Percentiles rank a stretch among this genome's conserved stretches.
Conservation (phyloP, 441 rosid species). For the Brassica hybrid region DNA sequence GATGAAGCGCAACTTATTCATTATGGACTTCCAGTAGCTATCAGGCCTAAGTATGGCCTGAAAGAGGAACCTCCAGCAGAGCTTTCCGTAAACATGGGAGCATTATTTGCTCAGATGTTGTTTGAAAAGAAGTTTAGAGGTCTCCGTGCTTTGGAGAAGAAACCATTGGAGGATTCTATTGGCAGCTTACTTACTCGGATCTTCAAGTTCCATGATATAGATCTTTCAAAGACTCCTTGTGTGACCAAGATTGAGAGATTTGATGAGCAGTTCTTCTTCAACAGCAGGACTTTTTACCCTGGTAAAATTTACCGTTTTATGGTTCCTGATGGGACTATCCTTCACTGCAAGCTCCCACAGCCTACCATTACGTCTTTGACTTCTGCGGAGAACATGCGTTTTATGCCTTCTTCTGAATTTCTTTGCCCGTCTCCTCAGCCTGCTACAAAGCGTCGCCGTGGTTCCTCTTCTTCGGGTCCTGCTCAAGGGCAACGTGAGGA, state of each 20-base stretch:
- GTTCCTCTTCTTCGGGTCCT: not conserved
- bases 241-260: not conserved
- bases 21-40: not conserved
- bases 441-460: not conserved
- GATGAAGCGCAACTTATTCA: not conserved
- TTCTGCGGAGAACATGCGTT: not conserved
- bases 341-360: not conserved
- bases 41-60: not conserved
- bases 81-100: not conserved
- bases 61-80: not conserved
- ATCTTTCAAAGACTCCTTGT: not conserved
- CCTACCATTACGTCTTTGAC: not conserved
- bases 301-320: not conserved
- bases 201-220: not conserved
- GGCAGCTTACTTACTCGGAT: not conserved
- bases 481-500: not conserved
- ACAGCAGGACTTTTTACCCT: not conserved
- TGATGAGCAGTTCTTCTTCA: not conserved
- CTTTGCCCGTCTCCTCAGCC: not conserved
- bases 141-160: not conserved
- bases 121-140: not conserved
- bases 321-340: not conserved
- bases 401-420: not conserved
- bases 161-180: not conserved
- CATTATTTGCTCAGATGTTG: not conserved